Base-by-base conservation (phyloP, 2,329 filamentous ascomycete species). In the Chaetothyriales sp. region DNA sequence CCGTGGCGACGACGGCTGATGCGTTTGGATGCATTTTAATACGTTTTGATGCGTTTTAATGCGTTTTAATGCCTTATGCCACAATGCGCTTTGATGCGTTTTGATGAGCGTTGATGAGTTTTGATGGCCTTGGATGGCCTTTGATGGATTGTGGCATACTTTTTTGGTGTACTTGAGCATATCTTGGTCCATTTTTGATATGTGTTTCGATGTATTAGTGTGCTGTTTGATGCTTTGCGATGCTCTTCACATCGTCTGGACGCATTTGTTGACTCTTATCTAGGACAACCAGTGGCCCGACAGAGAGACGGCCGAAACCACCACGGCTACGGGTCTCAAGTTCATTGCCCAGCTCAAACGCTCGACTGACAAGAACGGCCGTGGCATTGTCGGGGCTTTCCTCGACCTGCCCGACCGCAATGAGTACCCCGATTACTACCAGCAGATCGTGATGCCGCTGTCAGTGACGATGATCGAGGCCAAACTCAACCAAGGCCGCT, bases 311-410 rank as follows among this genome's bases (percentile, higher is more conserved):
- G 68, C 70, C 50, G 81, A 85, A 64, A 81, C 81, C 15, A 89
- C 85, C 2, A 82, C 81, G 13, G 76, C 81, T 51, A 78, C 81
- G 62, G 88, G 88, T 40, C 70, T 86, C 61, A 78, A 77, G 58
- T 85, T 94, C 63, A 71, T 94, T 45, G 81, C 86, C 50, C 81
- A 83, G 63, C 78, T 94, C 63, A 82, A 82, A 61, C 76, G 79
- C 58, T 87, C 86, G 19, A 80, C 81, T 56, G 88, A 94, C 67
- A 94, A 94, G 71, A 86, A 81, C 70, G 85, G 86, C 55, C 85
- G 86, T 46, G 76, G 76, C 7, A 84, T 94, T 62, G 81, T 85
- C 49, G 81, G 77, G 44, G 80, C 81, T 62, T 94, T 94, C 66
- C 80, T 89, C 62, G 76, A 77, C 19, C 77, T 94, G 15, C 81